Conservation (phyloP, 2,329 filamentous ascomycete species). For the Orbilia brochopaga region DNA sequence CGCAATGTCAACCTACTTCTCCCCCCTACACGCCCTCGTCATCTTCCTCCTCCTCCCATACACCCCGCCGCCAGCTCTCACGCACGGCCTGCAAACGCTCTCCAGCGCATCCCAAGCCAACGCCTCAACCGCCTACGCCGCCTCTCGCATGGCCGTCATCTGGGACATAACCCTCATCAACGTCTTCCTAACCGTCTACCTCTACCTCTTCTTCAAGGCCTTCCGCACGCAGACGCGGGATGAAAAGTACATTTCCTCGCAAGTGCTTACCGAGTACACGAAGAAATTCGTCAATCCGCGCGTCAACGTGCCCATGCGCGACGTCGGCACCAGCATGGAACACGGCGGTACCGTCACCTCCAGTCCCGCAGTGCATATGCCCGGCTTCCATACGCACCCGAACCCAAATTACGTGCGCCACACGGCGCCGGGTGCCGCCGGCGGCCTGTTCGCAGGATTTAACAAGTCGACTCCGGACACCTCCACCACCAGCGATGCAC, state of each 20-base stretch:
- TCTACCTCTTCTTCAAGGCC: slow-evolving; percentile 73
- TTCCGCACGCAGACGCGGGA: slow-evolving; percentile 89
- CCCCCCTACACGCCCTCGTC: slow-evolving; percentile 87
- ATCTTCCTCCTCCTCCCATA: slow-evolving; percentile 89
- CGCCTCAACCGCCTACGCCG: slow-evolving; percentile 65
- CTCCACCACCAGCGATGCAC: slow-evolving; percentile 2
- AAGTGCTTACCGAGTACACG: slow-evolving; percentile 94
- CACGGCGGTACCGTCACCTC: slow-evolving; percentile 25
- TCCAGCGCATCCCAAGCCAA: slow-evolving; percentile 10
- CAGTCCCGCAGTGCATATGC: slow-evolving; percentile 20
- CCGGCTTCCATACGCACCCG: slow-evolving; percentile 27
- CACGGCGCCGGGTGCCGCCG: slow-evolving; percentile 9
- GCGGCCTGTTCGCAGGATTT: slow-evolving; percentile 30
- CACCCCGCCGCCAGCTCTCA: slow-evolving; percentile 53
- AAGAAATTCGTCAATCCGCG: slow-evolving; percentile 91
- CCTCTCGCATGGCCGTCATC: slow-evolving; percentile 82
- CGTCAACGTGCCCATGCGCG: slow-evolving; percentile 64
- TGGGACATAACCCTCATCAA: slow-evolving; percentile 81
- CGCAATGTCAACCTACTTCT: slow-evolving; percentile 86
- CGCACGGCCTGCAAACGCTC: background rate
- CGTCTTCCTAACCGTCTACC: slow-evolving; percentile 74
- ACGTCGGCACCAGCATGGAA: slow-evolving; percentile 49
- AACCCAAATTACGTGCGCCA: slow-evolving; percentile 27
- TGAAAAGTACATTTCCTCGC: slow-evolving; percentile 79
- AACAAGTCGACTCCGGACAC: slow-evolving; percentile 4